Base-by-base conservation (phyloP, 768 basidiomycete species). In the Chalciporus piperatus region DNA sequence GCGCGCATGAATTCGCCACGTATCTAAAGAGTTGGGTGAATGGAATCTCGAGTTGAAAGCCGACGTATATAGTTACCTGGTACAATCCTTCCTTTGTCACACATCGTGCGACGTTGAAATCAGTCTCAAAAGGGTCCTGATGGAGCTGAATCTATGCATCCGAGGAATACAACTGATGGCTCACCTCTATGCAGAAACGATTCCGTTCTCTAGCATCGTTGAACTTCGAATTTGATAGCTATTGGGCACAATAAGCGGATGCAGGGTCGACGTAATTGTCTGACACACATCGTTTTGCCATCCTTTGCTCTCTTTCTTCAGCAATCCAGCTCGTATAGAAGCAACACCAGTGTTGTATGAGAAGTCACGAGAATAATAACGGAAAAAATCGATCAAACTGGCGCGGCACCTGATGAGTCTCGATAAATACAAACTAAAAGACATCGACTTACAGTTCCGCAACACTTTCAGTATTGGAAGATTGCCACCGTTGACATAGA, bases 1-100 rank as follows among this genome's bases (percentile, higher is more conserved):
- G 95, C 96, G 32, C 96, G 87, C 92, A 96, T 96, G 68, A 99
- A 96, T 73, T 98, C 96, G 9, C 96, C 95, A 13, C 96, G 94
- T 63, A 99, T 94, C 95, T 98, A 59, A 8, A 41, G 27, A 4
- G 8, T 16, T n/a, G 47, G 28, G n/a, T 60, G n/a, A 47, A 35
- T 14, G 19, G 28, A 23, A 17, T 33, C 35, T 11, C 25, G 23
- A 9, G n/a, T 22, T 10, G 5, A 5, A 33, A 23, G 30, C 33
- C 16, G 27, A 20, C 33, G 50, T 37, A 9, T 11, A 35, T 20
- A 27, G 40, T 61, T 63, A 95, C 95, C 38, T 91, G 92, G 63
- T 97, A 98, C 49, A 99, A 76, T 3, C 96, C 96, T 67, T 99
- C 96, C 62, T 87, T 89, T 16, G 96, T 98, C 17, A 98, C 96